A percentile compares a stretch with the other conserved stretches of the same genome.
These are phyloP conservation scores for Buddleja alternifolia DNA, from an alignment of 257 asterid genomes.

Conservation along the genomic window DNA sequence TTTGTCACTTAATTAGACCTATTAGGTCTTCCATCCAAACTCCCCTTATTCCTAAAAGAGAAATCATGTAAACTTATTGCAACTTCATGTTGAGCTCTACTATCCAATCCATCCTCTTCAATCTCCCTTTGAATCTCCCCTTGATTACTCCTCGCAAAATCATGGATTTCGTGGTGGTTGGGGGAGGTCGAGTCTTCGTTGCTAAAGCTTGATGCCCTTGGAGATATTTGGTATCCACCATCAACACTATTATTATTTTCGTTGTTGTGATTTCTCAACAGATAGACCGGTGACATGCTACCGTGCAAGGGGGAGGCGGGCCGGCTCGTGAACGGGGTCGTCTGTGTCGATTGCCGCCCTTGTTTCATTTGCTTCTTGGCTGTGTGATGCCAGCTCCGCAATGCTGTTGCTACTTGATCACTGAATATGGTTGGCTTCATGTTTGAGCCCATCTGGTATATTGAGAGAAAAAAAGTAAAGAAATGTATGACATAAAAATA, in stretches of 20 bases:
- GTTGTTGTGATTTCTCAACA: conserved; percentile 44
- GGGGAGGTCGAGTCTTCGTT: conserved; percentile 25
- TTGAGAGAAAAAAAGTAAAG: too few relatives aligned
- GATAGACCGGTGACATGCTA: conserved; percentile 64
- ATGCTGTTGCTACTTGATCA: conserved; percentile 67
- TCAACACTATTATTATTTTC: conserved; percentile 37
- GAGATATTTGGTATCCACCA: conserved; percentile 37
- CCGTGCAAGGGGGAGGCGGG: conserved; percentile 67
- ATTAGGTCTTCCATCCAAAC: not conserved
- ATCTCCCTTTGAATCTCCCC: conserved; percentile 39
- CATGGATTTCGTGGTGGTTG: conserved; percentile 16
- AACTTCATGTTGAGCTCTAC: conserved; percentile 22
- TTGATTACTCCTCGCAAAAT: not conserved
- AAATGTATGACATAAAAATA: not conserved
- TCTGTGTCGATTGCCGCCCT: conserved; percentile 46
- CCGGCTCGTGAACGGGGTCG: conserved; percentile 63
- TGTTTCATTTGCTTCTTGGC: conserved; percentile 70
- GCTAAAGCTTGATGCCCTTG: conserved; percentile 29
- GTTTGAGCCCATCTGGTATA: conserved; percentile 75
- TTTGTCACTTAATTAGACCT: not conserved
- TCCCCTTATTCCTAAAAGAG: conserved; percentile 41
- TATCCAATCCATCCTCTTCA: conserved; percentile 26
- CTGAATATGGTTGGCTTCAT: conserved; percentile 81
- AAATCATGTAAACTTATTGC: conserved; percentile 32
- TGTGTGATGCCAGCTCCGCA: conserved; percentile 74